Conservation (phyloP, 805 yeast genomes). For the Suhomyces kilbournensis region DNA sequence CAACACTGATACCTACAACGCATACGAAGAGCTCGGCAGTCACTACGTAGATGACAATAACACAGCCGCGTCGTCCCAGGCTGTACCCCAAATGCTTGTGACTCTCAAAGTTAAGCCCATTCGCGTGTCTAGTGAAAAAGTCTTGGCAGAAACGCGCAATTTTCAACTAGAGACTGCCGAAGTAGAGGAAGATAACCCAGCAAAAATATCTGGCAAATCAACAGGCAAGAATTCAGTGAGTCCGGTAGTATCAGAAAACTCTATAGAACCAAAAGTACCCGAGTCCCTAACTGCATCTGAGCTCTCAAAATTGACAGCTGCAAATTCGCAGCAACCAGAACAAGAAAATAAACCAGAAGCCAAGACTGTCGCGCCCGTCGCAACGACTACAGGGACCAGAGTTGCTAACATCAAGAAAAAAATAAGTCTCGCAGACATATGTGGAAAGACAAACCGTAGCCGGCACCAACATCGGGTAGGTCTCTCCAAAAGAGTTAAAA, state of each 20-base stretch:
- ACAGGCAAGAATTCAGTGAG: not conserved
- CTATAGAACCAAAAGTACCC: not conserved
- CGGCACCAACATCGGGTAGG: conserved; percentile 19
- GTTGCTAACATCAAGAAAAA: not conserved
- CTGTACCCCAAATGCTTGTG: not conserved
- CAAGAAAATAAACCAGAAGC: not conserved
- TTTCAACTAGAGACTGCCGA: not conserved
- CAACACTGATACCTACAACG: not conserved
- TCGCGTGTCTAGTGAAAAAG: not conserved
- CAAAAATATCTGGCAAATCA: not conserved
- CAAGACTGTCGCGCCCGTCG: not conserved
- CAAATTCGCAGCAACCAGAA: not conserved
- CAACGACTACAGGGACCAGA: not conserved
- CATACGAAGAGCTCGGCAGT: not conserved
- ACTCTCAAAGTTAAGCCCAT: not conserved
- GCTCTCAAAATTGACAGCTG: not conserved
- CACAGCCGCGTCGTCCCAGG: not conserved
- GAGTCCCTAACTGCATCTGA: not conserved
- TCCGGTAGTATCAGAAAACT: not conserved
- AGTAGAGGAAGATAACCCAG: not conserved
- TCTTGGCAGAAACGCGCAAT: not conserved
- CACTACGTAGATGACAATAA: not conserved
- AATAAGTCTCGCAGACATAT: conserved; percentile 12
- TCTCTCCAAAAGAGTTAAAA: conserved; percentile 19
- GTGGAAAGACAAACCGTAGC: conserved; percentile 4